A percentile compares a stretch with the other conserved stretches of the same genome.
These are phyloP conservation scores for Xylariaceae sp. DNA, from an alignment of 2,329 filamentous ascomycete species.

Conservation along the genomic window DNA sequence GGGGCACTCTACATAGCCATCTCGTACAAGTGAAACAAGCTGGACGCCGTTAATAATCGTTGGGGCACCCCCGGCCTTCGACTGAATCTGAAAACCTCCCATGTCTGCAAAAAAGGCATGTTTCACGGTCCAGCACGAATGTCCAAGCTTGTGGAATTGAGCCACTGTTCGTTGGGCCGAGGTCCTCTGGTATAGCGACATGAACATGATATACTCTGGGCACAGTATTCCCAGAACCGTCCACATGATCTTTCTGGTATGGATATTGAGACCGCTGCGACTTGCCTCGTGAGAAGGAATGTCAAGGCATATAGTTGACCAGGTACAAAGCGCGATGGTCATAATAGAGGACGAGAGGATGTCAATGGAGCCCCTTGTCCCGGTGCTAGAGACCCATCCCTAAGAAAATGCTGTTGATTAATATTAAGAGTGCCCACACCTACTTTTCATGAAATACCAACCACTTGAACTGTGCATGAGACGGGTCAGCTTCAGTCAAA, in stretches of 20 bases:
- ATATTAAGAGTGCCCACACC: too few relatives aligned
- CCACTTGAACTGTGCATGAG: too few relatives aligned
- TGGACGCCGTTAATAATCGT: background rate
- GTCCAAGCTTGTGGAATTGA: background rate
- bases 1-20: slow-evolving; percentile 1
- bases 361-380: background rate
- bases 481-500: too few relatives aligned
- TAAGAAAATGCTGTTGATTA: background rate
- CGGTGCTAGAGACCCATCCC: slow-evolving; percentile 3
- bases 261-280: background rate
- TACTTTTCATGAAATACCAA: too few relatives aligned
- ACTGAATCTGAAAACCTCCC: background rate
- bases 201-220: slow-evolving; percentile 1
- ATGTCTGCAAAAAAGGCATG: slow-evolving; percentile 3
- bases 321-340: slow-evolving; percentile 1
- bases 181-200: background rate
- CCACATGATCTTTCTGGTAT: slow-evolving; percentile 1
- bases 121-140: slow-evolving; percentile 1
- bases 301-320: slow-evolving; percentile 2
- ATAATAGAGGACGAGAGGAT: slow-evolving; percentile 2
- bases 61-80: background rate
- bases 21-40: background rate
- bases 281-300: background rate
- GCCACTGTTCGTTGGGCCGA: background rate
- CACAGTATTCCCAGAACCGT: slow-evolving; percentile 1